Conservation (phyloP, 2,329 filamentous ascomycete genomes). For the Fusarium secorum region DNA sequence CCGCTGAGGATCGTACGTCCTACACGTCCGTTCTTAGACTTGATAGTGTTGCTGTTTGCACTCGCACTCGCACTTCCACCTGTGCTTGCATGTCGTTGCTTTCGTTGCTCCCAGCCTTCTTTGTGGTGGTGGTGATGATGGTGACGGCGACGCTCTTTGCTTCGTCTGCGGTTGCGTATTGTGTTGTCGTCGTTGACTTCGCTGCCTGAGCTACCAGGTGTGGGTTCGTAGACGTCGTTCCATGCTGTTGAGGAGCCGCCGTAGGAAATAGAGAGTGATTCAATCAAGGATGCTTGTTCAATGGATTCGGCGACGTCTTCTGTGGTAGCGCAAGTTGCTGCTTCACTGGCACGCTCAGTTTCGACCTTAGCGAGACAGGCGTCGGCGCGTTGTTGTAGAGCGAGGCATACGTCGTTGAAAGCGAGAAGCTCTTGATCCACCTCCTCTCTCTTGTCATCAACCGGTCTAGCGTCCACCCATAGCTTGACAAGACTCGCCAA, state of each 20-base stretch:
- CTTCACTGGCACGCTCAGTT: slow-evolving; percentile 51
- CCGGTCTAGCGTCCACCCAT: slow-evolving; percentile 69
- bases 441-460: slow-evolving; percentile 47
- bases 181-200: slow-evolving; percentile 48
- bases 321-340: slow-evolving; percentile 40
- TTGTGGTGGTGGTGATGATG: slow-evolving; percentile 40
- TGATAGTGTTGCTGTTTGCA: slow-evolving; percentile 44
- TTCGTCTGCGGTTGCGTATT: slow-evolving; percentile 37
- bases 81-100: slow-evolving; percentile 43
- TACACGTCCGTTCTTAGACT: slow-evolving; percentile 50
- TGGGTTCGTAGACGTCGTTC: slow-evolving; percentile 43
- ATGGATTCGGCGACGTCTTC: slow-evolving; percentile 57
- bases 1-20: slow-evolving; percentile 54
- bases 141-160: slow-evolving; percentile 46
- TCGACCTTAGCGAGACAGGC: slow-evolving; percentile 61
- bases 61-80: slow-evolving; percentile 40
- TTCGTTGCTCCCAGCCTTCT: slow-evolving; percentile 41
- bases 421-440: slow-evolving; percentile 60
- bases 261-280: slow-evolving; percentile 46
- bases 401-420: slow-evolving; percentile 61
- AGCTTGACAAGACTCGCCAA: slow-evolving; percentile 84
- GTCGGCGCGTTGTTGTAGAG: slow-evolving; percentile 60
- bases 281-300: slow-evolving; percentile 54
- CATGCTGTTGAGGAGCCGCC: slow-evolving; percentile 40
- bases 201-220: slow-evolving; percentile 62